Conservation (phyloP, 805 yeast species). For the Saccharomyces paradoxus region DNA sequence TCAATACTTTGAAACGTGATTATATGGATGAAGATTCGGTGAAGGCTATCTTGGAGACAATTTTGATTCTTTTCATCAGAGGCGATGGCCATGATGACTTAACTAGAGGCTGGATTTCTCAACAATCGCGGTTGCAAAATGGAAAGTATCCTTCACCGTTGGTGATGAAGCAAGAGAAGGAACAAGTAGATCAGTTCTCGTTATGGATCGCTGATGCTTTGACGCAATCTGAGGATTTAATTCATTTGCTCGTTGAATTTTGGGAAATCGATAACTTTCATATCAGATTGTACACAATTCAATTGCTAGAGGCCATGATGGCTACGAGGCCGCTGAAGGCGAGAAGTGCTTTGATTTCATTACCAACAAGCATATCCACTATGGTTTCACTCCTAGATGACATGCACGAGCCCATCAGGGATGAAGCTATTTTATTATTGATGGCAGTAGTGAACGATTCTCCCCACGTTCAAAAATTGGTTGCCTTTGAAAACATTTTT, state of each 20-base stretch:
- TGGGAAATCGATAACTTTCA: conserved; percentile 63
- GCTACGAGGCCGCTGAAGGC: conserved; percentile 67
- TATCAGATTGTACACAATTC: conserved; percentile 70
- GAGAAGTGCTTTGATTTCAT: conserved; percentile 60
- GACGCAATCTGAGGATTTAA: conserved; percentile 44
- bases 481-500: conserved; percentile 90
- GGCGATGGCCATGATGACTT: conserved; percentile 54
- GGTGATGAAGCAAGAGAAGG: conserved; percentile 42
- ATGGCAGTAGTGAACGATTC: conserved; percentile 77
- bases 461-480: conserved; percentile 80
- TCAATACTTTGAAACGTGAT: conserved; percentile 59
- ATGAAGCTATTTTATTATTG: conserved; percentile 76
- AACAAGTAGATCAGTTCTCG: conserved; percentile 70
- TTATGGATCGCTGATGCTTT: conserved; percentile 93
- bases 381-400: conserved; percentile 58
- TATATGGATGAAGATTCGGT: conserved; percentile 60
- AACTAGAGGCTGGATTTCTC: conserved; percentile 64
- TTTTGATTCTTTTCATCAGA: conserved; percentile 70
- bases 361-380: conserved; percentile 74
- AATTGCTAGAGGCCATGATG: conserved; percentile 73
- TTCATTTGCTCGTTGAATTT: conserved; percentile 40
- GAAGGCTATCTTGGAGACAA: conserved; percentile 77
- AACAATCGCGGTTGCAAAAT: conserved; percentile 62
- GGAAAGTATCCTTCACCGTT: conserved; percentile 76
- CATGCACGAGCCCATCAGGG: conserved; percentile 74